These are phyloP conservation scores for Lepidium aucheri DNA, from an alignment of 345 rosid genomes.

Conservation along the genomic window DNA sequence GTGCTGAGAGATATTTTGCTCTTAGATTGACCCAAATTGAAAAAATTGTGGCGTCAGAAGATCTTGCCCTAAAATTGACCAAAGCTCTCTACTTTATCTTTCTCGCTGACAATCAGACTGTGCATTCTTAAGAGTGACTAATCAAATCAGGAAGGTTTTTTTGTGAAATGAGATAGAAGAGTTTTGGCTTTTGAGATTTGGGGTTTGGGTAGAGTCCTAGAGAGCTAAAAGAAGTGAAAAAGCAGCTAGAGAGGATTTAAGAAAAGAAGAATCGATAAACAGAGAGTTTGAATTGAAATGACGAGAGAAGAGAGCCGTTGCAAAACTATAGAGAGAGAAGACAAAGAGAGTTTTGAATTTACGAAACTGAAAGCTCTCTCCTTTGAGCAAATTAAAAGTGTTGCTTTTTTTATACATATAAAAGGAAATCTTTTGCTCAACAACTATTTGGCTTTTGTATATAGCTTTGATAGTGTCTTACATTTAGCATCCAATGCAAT, in stretches of 20 bases:
- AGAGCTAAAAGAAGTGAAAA: conserved; percentile 9
- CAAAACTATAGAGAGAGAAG: conserved; percentile 7
- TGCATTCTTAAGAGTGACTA: neutral
- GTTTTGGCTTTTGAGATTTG: neutral
- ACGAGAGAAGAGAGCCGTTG: conserved; percentile 29
- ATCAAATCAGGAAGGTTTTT: neutral
- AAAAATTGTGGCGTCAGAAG: neutral
- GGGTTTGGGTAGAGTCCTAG: conserved; percentile 6
- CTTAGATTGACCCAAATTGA: neutral
- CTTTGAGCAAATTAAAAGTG: conserved; percentile 15
- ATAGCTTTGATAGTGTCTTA: neutral
- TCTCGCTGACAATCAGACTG: neutral
- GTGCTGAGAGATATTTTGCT: neutral
- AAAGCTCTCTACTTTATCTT: conserved; percentile 9
- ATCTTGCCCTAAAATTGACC: neutral
- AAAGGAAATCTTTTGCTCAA: neutral
- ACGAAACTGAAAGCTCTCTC: conserved; percentile 17
- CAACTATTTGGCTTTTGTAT: conserved; percentile 7
- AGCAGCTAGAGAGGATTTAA: conserved; percentile 12
- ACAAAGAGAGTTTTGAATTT: conserved; percentile 19
- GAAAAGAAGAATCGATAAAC: neutral
- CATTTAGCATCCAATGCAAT: conserved; percentile 8
- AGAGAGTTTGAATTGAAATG: conserved; percentile 24
- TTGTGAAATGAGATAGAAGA: neutral
- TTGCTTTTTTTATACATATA: neutral